A percentile compares a stretch with the other conserved stretches of the same genome.
Conservation (phyloP, 2,329 filamentous ascomycete species). For the Colletotrichum sp. region DNA sequence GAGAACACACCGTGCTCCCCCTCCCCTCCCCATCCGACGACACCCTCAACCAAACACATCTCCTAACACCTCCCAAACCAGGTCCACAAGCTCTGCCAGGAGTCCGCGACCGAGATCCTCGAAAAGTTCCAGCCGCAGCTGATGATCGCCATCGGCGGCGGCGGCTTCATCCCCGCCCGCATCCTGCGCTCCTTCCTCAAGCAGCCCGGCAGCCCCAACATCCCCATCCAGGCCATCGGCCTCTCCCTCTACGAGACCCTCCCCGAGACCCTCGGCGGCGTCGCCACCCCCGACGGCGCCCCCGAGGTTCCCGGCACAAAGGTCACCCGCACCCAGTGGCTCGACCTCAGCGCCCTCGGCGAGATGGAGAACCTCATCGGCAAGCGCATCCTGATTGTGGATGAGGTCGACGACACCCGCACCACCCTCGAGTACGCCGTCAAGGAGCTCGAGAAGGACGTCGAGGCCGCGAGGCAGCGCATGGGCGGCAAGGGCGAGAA, state of each 20-base stretch:
- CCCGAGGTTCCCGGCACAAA: constrained; percentile 87
- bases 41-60: background rate
- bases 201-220: constrained; percentile 84
- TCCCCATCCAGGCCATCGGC: constrained; percentile 98
- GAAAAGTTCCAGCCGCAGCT: constrained; percentile 88
- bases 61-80: constrained; percentile 39
- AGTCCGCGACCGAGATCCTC: constrained; percentile 81
- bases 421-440: constrained; percentile 96
- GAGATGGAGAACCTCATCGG: constrained; percentile 89
- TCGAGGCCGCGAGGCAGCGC: constrained; percentile 78
- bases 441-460: constrained; percentile 92
- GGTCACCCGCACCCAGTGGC: constrained; percentile 97
- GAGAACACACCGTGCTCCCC: background rate
- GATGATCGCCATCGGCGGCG: constrained; percentile 98
- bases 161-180: constrained; percentile 94
- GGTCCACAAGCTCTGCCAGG: constrained; percentile 98
- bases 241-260: constrained; percentile 96
- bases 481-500: constrained; percentile 68
- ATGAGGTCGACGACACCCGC: constrained; percentile 94
- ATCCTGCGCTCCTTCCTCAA: constrained; percentile 98
- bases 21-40: background rate
- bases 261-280: constrained; percentile 56
- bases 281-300: constrained; percentile 40
- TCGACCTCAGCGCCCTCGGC: constrained; percentile 82
- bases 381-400: constrained; percentile 90